phyloP scores from a whole-genome alignment of 1,284 basidiomycete genomes.

The Ustilago tritici region DNA sequence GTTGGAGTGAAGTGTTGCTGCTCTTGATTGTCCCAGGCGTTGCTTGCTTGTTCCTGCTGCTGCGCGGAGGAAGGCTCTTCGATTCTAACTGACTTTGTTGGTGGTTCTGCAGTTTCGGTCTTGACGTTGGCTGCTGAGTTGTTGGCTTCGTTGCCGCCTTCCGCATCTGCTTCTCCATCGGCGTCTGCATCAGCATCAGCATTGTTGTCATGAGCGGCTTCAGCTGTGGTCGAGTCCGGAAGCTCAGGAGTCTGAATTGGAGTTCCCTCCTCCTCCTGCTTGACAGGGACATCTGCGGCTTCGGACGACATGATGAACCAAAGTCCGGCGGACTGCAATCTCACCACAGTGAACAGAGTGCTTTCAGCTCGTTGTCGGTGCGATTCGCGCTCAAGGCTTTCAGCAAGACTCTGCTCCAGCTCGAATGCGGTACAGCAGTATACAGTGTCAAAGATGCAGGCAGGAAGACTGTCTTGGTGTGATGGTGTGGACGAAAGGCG shows the following conservation, averaged over 20 bases:
- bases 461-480: constrained; percentile 3
- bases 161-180: constrained; percentile 22
- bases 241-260: constrained; percentile 8
- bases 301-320: constrained; percentile 24
- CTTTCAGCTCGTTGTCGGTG: not conserved
- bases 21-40: not conserved
- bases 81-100: not conserved
- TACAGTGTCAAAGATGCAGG: constrained; percentile 1
- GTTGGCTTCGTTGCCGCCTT: constrained; percentile 12
- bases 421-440: not conserved
- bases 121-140: constrained; percentile 7
- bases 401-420: not conserved
- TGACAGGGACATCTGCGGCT: constrained; percentile 25
- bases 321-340: not conserved
- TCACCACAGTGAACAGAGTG: not conserved
- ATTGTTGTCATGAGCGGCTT: constrained; percentile 4
- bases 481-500: not conserved
- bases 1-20: not conserved
- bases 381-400: not conserved
- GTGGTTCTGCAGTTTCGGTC: constrained; percentile 4
- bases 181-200: constrained; percentile 21
- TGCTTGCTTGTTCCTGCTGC: constrained; percentile 8
- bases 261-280: constrained; percentile 23
- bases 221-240: constrained; percentile 9
- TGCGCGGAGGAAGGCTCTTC: not conserved